phyloP scores from a whole-genome alignment of 2,329 filamentous ascomycete species.

The Stemphylium vesicarium region DNA sequence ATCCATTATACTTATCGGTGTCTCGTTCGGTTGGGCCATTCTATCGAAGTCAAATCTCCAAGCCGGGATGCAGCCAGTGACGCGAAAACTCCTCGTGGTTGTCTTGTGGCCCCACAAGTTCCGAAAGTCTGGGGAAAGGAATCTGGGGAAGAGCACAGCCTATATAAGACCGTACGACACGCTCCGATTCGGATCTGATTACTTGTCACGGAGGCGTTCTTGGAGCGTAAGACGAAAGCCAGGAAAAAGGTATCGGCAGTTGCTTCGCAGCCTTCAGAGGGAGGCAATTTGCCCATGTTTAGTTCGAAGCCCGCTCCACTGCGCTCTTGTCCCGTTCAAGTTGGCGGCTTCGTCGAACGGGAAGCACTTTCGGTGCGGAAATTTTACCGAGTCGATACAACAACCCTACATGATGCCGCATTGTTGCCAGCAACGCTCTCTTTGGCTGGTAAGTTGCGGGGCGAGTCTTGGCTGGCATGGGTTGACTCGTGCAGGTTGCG shows the following conservation, averaged over 20 bases:
- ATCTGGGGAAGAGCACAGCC: constrained; percentile 38
- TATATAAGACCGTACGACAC: constrained; percentile 36
- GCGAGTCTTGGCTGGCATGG: constrained; percentile 41
- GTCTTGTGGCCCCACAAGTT: constrained; percentile 26
- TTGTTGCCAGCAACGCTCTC: constrained; percentile 23
- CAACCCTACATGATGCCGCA: constrained; percentile 17
- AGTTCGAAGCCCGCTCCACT: constrained; percentile 23
- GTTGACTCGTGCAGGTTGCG: constrained; percentile 22
- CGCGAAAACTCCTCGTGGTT: constrained; percentile 11
- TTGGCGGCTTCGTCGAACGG: constrained; percentile 26
- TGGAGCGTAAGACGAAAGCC: constrained; percentile 16
- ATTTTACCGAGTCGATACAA: constrained; percentile 38
- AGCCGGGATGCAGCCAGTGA: constrained; percentile 2
- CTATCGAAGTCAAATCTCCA: neutral
- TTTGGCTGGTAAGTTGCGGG: constrained; percentile 35
- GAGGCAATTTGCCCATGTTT: constrained; percentile 22
- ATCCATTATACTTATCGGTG: constrained; percentile 4
- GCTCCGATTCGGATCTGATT: constrained; percentile 15
- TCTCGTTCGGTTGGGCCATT: constrained; percentile 14
- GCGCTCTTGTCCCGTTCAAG: constrained; percentile 20
- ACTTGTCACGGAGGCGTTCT: constrained; percentile 8
- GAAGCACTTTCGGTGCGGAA: constrained; percentile 18
- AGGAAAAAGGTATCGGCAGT: constrained; percentile 38
- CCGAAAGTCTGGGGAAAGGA: constrained; percentile 29
- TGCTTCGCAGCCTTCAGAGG: constrained; percentile 24